Conservation (phyloP, 768 basidiomycete species). For the Lactarius psammicola region DNA sequence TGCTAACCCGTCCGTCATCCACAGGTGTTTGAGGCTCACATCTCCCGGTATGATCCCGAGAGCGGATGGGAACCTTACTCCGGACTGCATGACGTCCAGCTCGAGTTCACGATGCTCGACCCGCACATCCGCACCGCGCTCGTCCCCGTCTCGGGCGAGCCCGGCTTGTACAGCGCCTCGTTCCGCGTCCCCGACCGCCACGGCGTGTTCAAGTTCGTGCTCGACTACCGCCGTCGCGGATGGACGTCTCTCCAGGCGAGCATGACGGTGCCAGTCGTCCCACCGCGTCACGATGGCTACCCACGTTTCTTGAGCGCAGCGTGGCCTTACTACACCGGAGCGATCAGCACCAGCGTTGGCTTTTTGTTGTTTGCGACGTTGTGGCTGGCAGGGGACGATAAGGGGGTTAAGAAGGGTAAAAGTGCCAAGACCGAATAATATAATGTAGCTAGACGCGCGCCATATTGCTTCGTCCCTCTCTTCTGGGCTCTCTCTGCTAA, state of each 20-base stretch:
- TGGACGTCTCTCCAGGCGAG: conserved; percentile 72
- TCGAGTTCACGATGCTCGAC: conserved; percentile 99
- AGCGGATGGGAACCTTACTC: conserved; percentile 71
- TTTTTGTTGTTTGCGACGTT: conserved; percentile 85
- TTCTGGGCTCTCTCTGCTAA: background rate
- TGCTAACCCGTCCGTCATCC: conserved; percentile 12
- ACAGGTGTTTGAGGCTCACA: conserved; percentile 70
- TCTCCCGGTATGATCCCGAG: conserved; percentile 65
- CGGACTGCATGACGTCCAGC: conserved; percentile 73
- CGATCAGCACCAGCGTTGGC: conserved; percentile 81
- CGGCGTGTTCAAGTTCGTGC: conserved; percentile 96
- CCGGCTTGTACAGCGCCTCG: conserved; percentile 72
- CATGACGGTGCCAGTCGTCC: conserved; percentile 83
- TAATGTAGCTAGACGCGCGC: background rate
- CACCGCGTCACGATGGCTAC: conserved; percentile 92
- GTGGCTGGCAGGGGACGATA: conserved; percentile 85
- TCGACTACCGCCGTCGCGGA: conserved; percentile 81
- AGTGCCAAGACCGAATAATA: conserved; percentile 34
- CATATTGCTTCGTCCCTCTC: background rate
- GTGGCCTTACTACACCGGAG: conserved; percentile 93
- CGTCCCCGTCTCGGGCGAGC: conserved; percentile 49
- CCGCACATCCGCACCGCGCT: conserved; percentile 89
- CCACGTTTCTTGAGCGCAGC: conserved; percentile 94
- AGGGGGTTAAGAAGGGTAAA: conserved; percentile 55
- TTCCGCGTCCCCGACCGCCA: conserved; percentile 95